phyloP scores from a whole-genome alignment of 176 grass and related monocot genomes.

The Oryza officinalis region DNA sequence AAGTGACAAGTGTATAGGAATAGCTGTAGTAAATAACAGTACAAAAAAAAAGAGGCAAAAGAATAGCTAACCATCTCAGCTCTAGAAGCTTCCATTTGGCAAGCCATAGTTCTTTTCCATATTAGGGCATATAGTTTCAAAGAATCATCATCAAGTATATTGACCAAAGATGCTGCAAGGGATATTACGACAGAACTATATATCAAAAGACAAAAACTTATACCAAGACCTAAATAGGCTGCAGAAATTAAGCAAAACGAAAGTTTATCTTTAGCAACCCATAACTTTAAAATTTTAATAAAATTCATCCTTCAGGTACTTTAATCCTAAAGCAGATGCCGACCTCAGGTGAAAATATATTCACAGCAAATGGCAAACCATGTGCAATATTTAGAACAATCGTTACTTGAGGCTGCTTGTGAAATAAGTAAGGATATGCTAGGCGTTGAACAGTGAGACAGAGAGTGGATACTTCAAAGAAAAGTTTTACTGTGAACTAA shows the following conservation, averaged over 20 bases:
- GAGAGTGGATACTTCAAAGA: neutral
- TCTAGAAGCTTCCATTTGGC: slow-evolving; percentile 90
- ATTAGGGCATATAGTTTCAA: slow-evolving; percentile 89
- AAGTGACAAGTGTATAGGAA: neutral
- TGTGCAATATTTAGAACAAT: neutral
- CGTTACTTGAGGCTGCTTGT: neutral
- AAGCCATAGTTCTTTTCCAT: slow-evolving; percentile 88
- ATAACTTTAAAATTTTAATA: slow-evolving; percentile 13
- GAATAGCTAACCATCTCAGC: slow-evolving; percentile 66
- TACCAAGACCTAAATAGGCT: slow-evolving; percentile 4
- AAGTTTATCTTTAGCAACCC: neutral
- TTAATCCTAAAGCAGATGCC: slow-evolving; percentile 22
- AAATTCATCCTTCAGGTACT: neutral
- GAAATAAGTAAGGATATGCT: slow-evolving; percentile 18
- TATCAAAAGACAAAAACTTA: slow-evolving; percentile 28
- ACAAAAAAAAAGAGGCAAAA: slow-evolving; percentile 28
- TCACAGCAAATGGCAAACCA: slow-evolving; percentile 23
- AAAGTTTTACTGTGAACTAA: neutral
- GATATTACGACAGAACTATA: slow-evolving; percentile 8
- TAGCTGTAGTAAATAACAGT: slow-evolving; percentile 23
- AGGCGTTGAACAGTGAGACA: neutral
- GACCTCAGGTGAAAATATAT: neutral
- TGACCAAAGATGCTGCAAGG: slow-evolving; percentile 76
- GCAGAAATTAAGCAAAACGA: slow-evolving; percentile 1
- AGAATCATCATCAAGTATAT: slow-evolving; percentile 81